Percentiles rank a stretch among this genome's conserved stretches.
Evolutionary conservation across 2,329 filamentous ascomycete species (phyloP).

Genomic region (Chaetomiaceae sp.): DNA sequence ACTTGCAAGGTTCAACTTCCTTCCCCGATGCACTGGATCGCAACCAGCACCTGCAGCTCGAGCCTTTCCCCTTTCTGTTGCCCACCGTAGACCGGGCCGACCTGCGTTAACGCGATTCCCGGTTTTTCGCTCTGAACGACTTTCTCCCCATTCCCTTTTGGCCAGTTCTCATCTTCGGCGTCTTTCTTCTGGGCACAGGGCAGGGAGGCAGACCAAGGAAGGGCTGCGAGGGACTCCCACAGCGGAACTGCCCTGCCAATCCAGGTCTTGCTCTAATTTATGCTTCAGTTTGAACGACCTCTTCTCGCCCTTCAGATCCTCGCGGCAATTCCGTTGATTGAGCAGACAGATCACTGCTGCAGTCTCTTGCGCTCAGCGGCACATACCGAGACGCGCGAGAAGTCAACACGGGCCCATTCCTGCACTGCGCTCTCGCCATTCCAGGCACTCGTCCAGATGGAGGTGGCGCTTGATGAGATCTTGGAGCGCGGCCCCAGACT

Average conservation of each 20-base stretch:
- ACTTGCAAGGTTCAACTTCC: neutral
- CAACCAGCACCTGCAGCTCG: neutral
- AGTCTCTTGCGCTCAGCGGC: neutral
- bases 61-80: neutral
- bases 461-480: neutral
- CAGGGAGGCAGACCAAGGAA: neutral
- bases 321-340: too few species aligned
- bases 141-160: neutral
- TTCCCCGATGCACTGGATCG: neutral
- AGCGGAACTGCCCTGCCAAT: neutral
- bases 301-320: too few species aligned
- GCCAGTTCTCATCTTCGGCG: neutral
- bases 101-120: neutral
- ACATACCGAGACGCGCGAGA: neutral
- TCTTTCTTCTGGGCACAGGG: neutral
- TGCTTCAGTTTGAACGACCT: neutral
- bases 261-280: neutral
- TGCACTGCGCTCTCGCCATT: constrained; percentile 14
- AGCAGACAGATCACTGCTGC: too few species aligned
- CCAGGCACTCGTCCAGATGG: constrained; percentile 3
- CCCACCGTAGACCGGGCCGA: neutral
- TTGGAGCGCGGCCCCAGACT: constrained; percentile 8
- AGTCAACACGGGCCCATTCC: constrained; percentile 14
- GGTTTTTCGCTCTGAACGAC: neutral
- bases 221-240: neutral